These are phyloP conservation scores for Talaromyces sp. DNA, from an alignment of 2,329 filamentous ascomycete species.

Conservation along the genomic window DNA sequence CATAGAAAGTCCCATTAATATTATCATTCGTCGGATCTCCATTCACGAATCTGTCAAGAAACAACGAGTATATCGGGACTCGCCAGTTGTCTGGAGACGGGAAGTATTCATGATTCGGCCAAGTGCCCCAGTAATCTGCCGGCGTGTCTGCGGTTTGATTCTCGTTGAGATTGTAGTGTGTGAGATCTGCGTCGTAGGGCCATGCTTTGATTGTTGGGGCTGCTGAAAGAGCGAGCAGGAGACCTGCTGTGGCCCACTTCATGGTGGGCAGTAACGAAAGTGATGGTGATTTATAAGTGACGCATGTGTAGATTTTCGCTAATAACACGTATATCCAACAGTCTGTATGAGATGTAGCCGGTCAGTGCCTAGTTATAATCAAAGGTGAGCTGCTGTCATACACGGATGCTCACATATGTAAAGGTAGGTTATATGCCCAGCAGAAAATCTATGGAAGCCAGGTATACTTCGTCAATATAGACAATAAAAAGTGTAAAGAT, in stretches of 20 bases:
- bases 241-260: slow-evolving; percentile 18
- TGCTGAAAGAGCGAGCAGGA: slow-evolving; percentile 30
- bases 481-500: neutral
- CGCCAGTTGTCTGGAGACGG: slow-evolving; percentile 61
- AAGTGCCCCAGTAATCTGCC: slow-evolving; percentile 56
- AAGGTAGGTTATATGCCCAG: neutral
- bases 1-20: slow-evolving; percentile 57
- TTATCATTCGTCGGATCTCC: slow-evolving; percentile 63
- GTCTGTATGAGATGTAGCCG: neutral
- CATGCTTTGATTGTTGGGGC: slow-evolving; percentile 28
- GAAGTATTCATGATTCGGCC: slow-evolving; percentile 52
- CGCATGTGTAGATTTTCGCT: slow-evolving; percentile 1
- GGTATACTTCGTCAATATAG: neutral
- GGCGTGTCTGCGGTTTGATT: slow-evolving; percentile 55
- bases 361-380: neutral
- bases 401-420: neutral
- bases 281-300: slow-evolving; percentile 3
- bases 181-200: slow-evolving; percentile 50
- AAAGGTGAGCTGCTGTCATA: neutral
- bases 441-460: neutral
- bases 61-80: slow-evolving; percentile 63
- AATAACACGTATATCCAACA: neutral
- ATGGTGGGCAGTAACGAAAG: slow-evolving; percentile 7
- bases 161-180: slow-evolving; percentile 59
- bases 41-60: slow-evolving; percentile 62